phyloP scores from a whole-genome alignment of 1,284 basidiomycete genomes.

The Cryptococcus amylolentus region DNA sequence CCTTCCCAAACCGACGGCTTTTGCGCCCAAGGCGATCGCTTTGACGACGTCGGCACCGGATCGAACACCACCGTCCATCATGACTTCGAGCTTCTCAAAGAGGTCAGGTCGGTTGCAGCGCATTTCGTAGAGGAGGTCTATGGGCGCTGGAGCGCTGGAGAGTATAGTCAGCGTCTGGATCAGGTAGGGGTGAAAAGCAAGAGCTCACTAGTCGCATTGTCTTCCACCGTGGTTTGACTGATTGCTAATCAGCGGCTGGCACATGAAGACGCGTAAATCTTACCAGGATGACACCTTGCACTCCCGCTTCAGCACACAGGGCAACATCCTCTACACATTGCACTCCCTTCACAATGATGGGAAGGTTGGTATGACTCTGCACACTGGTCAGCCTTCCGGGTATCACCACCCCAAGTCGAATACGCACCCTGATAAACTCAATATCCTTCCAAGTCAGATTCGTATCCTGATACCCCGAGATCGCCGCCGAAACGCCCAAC shows the following conservation, averaged over 20 bases:
- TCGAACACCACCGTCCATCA: constrained; percentile 57
- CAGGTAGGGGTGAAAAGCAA: not conserved
- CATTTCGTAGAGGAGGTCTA: constrained; percentile 52
- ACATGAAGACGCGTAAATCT: constrained; percentile 18
- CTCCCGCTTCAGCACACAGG: constrained; percentile 53
- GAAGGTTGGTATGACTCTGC: constrained; percentile 50
- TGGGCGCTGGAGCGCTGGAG: constrained; percentile 46
- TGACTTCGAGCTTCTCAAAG: constrained; percentile 55
- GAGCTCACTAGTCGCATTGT: constrained; percentile 46
- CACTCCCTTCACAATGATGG: constrained; percentile 54
- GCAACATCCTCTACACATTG: constrained; percentile 56
- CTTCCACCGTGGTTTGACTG: constrained; percentile 55
- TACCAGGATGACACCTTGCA: constrained; percentile 53
- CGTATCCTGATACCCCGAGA: constrained; percentile 54
- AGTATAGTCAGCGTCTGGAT: not conserved
- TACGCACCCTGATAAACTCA: constrained; percentile 44
- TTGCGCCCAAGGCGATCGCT: constrained; percentile 57
- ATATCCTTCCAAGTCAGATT: constrained; percentile 51
- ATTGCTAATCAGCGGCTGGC: constrained; percentile 36
- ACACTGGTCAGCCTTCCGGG: constrained; percentile 14
- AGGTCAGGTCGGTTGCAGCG: constrained; percentile 52
- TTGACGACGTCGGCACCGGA: constrained; percentile 58
- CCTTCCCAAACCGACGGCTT: constrained; percentile 57
- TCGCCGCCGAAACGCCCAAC: constrained; percentile 51
- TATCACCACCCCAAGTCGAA: not conserved